Conservation (phyloP, 169 alveolate species). For the Plasmodium berghei region DNA sequence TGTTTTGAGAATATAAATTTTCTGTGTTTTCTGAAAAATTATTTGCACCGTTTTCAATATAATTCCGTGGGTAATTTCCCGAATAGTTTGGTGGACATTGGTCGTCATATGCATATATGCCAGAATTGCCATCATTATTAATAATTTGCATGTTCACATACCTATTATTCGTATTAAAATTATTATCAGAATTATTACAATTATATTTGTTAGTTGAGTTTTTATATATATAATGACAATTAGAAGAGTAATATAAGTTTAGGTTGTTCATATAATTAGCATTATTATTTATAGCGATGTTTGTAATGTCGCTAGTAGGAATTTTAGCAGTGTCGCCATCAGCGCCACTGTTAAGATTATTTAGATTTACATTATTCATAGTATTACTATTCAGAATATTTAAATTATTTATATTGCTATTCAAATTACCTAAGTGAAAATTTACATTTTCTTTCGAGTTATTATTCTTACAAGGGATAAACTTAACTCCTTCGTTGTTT, state of each 20-base stretch:
- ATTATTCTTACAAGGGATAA: constrained; percentile 38
- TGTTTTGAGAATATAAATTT: neutral
- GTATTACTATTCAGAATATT: constrained; percentile 4
- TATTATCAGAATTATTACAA: constrained; percentile 56
- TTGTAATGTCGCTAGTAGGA: constrained; percentile 2
- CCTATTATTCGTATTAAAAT: constrained; percentile 74
- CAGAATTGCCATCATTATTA: constrained; percentile 25
- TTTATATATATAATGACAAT: constrained; percentile 43
- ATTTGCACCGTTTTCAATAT: neutral
- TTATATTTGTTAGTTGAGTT: constrained; percentile 35
- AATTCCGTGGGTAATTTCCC: neutral
- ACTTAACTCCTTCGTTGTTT: constrained; percentile 20
- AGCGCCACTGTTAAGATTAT: neutral
- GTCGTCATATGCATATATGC: constrained; percentile 19
- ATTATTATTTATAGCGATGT: constrained; percentile 1
- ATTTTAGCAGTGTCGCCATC: neutral
- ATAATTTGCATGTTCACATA: constrained; percentile 54
- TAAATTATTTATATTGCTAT: constrained; percentile 18
- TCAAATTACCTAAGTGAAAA: constrained; percentile 65
- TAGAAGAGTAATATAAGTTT: constrained; percentile 50
- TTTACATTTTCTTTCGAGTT: constrained; percentile 49
- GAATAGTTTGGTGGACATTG: neutral
- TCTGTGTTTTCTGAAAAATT: neutral
- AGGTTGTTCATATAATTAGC: constrained; percentile 14
- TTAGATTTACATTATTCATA: neutral